Evolutionary conservation across 176 grass and related monocot genomes (phyloP).

Genomic region (Oryza officinalis): DNA sequence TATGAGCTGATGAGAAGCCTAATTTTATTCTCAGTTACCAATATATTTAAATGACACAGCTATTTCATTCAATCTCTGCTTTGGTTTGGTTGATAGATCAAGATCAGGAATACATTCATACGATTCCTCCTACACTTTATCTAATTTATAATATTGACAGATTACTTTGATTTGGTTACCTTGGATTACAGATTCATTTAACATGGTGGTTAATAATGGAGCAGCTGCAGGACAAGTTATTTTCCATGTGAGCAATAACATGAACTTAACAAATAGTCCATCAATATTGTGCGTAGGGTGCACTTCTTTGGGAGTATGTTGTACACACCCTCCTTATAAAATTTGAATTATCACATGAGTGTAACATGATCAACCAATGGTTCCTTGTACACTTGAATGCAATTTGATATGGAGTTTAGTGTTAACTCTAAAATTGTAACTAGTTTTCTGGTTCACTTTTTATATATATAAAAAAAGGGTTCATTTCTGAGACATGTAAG

Average conservation of each 20-base stretch:
- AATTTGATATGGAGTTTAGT: neutral
- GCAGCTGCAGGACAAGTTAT: slow-evolving; percentile 85
- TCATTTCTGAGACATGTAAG: neutral
- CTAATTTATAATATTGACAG: neutral
- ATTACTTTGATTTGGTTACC: slow-evolving; percentile 10
- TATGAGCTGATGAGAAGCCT: neutral
- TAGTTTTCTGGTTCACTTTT: neutral
- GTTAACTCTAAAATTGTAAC: neutral
- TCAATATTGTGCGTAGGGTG: no score
- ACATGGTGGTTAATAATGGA: slow-evolving; percentile 88
- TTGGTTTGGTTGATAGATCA: neutral
- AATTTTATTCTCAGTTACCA: neutral
- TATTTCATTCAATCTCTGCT: neutral
- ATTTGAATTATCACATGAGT: no score
- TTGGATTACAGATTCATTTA: slow-evolving; percentile 69
- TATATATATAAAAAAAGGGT: no score
- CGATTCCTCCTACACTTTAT: neutral
- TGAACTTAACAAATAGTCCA: neutral
- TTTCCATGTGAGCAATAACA: slow-evolving; percentile 70
- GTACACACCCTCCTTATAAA: no score
- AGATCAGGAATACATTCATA: neutral
- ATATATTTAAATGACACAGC: neutral
- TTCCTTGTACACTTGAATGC: neutral
- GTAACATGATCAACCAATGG: neutral
- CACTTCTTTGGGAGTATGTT: no score